A percentile compares a stretch with the other conserved stretches of the same genome.
Evolutionary conservation across 2,329 filamentous ascomycete species (phyloP).

Genomic region (Penicillium hordei): DNA sequence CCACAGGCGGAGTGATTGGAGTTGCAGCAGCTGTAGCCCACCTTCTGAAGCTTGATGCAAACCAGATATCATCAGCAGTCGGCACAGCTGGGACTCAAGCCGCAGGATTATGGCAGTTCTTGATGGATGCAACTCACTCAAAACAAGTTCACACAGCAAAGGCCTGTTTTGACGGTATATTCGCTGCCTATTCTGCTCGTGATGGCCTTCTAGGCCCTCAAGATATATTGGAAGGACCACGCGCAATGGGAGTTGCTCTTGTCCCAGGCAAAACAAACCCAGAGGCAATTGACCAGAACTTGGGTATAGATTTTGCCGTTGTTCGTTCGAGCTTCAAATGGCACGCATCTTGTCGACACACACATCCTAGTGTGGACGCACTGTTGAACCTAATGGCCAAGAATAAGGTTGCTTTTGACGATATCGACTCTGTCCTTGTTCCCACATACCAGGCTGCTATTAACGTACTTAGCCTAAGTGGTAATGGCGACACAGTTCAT

Average conservation of each 20-base stretch:
- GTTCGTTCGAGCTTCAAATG: constrained; percentile 36
- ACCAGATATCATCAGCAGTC: constrained; percentile 29
- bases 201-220: constrained; percentile 28
- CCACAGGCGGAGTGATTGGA: constrained; percentile 30
- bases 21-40: constrained; percentile 30
- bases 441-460: constrained; percentile 34
- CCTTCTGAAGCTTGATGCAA: constrained; percentile 25
- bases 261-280: constrained; percentile 12
- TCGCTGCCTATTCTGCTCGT: constrained; percentile 32
- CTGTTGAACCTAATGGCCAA: constrained; percentile 14
- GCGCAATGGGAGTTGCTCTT: constrained; percentile 29
- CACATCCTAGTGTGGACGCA: too few species aligned
- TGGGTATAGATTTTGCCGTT: constrained; percentile 26
- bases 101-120: constrained; percentile 36
- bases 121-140: constrained; percentile 29
- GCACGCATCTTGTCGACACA: constrained; percentile 17
- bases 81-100: constrained; percentile 36
- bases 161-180: constrained; percentile 34
- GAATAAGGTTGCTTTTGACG: constrained; percentile 25
- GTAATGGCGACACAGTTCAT: constrained; percentile 32
- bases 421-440: constrained; percentile 30
- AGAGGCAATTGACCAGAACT: too few species aligned
- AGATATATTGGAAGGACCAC: constrained; percentile 30
- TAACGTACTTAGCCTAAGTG: constrained; percentile 32
- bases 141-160: constrained; percentile 37